Base-by-base conservation (phyloP, 2,329 filamentous ascomycete species). In the Aspergillus ibericus region DNA sequence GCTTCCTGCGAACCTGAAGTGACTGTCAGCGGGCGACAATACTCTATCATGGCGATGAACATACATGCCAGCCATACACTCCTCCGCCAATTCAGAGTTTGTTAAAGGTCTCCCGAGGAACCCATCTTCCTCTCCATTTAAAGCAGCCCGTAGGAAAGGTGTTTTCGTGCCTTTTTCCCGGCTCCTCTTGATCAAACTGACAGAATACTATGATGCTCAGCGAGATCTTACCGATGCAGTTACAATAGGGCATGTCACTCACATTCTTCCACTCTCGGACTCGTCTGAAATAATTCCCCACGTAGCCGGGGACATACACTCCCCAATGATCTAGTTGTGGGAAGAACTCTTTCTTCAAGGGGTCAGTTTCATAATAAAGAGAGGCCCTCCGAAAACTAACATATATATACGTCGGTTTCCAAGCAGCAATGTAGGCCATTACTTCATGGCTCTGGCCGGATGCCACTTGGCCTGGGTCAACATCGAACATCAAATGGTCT, bases 61-160 rank as follows among this genome's bases (percentile, higher is more conserved):
- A 16, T 38, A 52, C 49, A 52, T 52, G 4, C 49, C 49, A 13
- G 9, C 49, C 49, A 52, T 52, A 15, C 49, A 52, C 35, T 52
- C 49, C 34, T 52, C 49, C 1, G 49, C 49, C 9, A 52, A 18
- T 32, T 52, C 49, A 7, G 49, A 52, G 18, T 42, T 38, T 5
- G 49, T 52, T 13, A 52, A 2, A 20, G 49, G 49, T 10, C 49
- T 29, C 9, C 49, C 49, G 34, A 52, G 49, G 8, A 27, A 52
- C 12, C 16, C 34, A 25, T 52, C 49, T 5, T 47, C 15, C 5
- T 38, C 34, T 15, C 49, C 49, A 27, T 52, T 22, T 10, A 52
- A 13, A 12, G 27, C 49, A 8, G 18, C 20, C 15, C 34, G 20
- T 15, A 52, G 20, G 7, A 52, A 52, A 4, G 49, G 49, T 13